These are phyloP conservation scores for Vigna unguiculata DNA, from an alignment of 306 rosid genomes.

Conservation along the genomic window DNA sequence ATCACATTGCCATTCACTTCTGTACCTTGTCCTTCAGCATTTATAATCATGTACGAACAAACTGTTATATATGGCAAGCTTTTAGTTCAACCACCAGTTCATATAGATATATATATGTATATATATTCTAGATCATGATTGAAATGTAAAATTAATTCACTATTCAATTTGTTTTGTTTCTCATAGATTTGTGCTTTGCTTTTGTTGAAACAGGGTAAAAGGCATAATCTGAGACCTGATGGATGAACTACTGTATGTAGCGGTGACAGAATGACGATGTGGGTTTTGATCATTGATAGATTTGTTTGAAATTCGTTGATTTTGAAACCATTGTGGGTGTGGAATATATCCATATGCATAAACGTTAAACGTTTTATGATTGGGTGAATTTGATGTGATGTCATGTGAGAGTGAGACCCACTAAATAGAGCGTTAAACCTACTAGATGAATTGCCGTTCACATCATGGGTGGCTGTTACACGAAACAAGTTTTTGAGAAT, in stretches of 20 bases:
- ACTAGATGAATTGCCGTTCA: background rate
- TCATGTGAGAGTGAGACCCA: background rate
- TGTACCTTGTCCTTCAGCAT: conserved; percentile 4
- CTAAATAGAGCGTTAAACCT: background rate
- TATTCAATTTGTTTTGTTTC: background rate
- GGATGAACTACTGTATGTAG: background rate
- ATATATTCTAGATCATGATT: background rate
- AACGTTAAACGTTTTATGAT: background rate
- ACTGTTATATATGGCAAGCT: background rate
- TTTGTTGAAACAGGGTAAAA: conserved; percentile 46
- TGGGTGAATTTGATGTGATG: background rate
- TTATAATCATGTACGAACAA: background rate
- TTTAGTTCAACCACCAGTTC: background rate
- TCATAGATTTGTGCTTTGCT: conserved; percentile 25
- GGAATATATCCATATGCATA: background rate
- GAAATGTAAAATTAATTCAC: background rate
- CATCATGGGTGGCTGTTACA: background rate
- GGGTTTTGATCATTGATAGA: background rate
- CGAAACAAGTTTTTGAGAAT: conserved; percentile 4
- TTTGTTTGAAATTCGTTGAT: conserved; percentile 10
- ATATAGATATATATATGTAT: no score
- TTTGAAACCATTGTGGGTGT: background rate
- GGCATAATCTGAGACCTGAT: conserved; percentile 36
- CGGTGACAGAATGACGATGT: conserved; percentile 4
- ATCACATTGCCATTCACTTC: background rate